These are phyloP conservation scores for Lactarius psammicola DNA, from an alignment of 768 basidiomycete genomes.

Conservation along the genomic window DNA sequence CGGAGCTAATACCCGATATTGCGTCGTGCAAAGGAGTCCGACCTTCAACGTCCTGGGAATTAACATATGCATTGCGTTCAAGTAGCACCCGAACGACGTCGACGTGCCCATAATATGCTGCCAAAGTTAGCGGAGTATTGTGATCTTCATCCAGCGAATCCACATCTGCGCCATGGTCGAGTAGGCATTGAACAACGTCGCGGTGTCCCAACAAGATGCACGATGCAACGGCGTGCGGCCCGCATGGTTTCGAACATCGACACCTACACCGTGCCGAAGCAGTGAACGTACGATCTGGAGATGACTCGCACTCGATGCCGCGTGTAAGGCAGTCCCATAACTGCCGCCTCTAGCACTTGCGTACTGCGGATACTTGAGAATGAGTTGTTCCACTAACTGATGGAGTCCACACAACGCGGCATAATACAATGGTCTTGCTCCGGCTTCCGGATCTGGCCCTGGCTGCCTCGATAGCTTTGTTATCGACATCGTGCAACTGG, in stretches of 20 bases:
- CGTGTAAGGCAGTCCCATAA: no score
- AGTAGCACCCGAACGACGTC: background rate
- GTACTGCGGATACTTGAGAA: no score
- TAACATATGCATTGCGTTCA: background rate
- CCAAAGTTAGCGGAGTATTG: background rate
- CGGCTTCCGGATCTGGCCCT: no score
- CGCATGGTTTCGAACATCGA: no score
- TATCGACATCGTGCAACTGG: background rate
- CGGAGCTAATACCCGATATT: accelerated
- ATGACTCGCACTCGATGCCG: no score
- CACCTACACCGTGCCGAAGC: no score
- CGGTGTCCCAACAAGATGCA: background rate
- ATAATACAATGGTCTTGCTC: no score
- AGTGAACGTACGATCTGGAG: background rate
- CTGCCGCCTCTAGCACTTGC: no score
- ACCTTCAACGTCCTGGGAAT: background rate
- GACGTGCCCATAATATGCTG: background rate
- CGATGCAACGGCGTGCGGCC: background rate
- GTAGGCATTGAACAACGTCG: background rate
- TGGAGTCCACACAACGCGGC: no score
- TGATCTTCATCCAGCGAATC: background rate
- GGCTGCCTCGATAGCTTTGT: no score
- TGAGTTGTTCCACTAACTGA: no score
- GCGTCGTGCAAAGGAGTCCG: background rate
- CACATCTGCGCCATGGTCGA: background rate